These are phyloP conservation scores for Solanum paucissectum DNA, from an alignment of 257 asterid species.

Conservation along the genomic window DNA sequence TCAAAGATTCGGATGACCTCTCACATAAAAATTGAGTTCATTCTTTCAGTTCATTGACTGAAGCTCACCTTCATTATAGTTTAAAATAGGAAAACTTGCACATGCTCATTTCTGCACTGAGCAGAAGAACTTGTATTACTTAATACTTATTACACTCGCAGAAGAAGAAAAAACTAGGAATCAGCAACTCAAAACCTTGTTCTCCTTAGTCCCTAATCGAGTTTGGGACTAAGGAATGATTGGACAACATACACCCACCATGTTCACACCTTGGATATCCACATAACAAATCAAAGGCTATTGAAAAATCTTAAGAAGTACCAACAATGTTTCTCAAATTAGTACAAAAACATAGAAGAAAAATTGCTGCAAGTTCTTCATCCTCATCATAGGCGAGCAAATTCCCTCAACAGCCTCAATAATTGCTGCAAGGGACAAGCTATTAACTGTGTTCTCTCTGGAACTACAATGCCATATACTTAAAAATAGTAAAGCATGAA, in stretches of 20 bases:
- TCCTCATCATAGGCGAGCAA: background rate
- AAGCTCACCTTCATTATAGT: background rate
- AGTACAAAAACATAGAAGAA: background rate
- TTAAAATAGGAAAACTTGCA: background rate
- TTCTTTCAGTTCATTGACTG: background rate
- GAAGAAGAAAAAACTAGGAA: background rate
- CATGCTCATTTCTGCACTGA: background rate
- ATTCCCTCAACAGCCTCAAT: background rate
- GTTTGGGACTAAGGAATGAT: background rate
- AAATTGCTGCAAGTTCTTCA: background rate
- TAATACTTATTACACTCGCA: background rate
- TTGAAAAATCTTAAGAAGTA: background rate
- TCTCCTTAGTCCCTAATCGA: background rate
- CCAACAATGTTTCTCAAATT: background rate
- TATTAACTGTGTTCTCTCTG: background rate
- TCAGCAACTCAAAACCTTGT: background rate
- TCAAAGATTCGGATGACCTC: background rate
- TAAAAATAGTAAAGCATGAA: background rate
- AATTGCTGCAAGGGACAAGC: background rate
- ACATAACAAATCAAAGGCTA: background rate
- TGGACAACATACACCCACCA: background rate
- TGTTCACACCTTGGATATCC: background rate
- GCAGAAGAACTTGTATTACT: background rate
- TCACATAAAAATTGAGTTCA: background rate
- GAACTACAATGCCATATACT: background rate